phyloP scores from a whole-genome alignment of 2,329 filamentous ascomycete genomes.

The Aureobasidium subglaciale region DNA sequence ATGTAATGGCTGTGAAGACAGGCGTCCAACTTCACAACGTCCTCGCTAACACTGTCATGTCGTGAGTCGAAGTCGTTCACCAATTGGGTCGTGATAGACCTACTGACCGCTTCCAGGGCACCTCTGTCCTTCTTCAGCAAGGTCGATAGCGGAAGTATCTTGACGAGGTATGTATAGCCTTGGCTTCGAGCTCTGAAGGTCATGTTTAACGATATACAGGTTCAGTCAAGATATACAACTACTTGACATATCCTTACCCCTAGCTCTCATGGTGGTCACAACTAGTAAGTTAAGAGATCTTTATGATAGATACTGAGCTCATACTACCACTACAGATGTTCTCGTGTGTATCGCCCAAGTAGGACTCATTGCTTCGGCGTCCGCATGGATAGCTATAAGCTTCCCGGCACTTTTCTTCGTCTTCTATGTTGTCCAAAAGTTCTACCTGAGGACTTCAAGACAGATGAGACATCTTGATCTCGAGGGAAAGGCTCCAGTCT shows the following conservation, averaged over 20 bases:
- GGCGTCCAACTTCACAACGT: constrained; percentile 41
- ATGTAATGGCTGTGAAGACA: constrained; percentile 47
- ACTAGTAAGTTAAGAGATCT: neutral
- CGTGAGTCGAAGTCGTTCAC: neutral
- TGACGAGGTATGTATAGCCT: constrained; percentile 25
- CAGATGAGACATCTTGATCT: constrained; percentile 48
- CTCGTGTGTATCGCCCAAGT: constrained; percentile 4
- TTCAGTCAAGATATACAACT: constrained; percentile 43
- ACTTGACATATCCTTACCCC: constrained; percentile 36
- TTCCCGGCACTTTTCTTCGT: constrained; percentile 33
- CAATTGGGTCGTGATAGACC: neutral
- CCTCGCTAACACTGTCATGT: constrained; percentile 5
- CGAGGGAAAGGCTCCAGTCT: constrained; percentile 44
- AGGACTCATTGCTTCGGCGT: constrained; percentile 34
- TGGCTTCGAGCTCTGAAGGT: neutral
- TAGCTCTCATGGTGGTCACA: constrained; percentile 6
- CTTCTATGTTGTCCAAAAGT: constrained; percentile 38
- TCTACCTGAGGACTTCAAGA: constrained; percentile 43
- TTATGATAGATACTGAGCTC: neutral
- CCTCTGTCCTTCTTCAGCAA: constrained; percentile 33
- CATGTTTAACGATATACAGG: constrained; percentile 16
- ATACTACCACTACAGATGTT: neutral
- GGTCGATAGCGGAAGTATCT: constrained; percentile 36
- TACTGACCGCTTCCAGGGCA: constrained; percentile 2
- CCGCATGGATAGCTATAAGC: constrained; percentile 33